A percentile compares a stretch with the other conserved stretches of the same genome.
These are phyloP conservation scores for Ceratocystis ficicola DNA, from an alignment of 2,329 filamentous ascomycete genomes.

Conservation along the genomic window DNA sequence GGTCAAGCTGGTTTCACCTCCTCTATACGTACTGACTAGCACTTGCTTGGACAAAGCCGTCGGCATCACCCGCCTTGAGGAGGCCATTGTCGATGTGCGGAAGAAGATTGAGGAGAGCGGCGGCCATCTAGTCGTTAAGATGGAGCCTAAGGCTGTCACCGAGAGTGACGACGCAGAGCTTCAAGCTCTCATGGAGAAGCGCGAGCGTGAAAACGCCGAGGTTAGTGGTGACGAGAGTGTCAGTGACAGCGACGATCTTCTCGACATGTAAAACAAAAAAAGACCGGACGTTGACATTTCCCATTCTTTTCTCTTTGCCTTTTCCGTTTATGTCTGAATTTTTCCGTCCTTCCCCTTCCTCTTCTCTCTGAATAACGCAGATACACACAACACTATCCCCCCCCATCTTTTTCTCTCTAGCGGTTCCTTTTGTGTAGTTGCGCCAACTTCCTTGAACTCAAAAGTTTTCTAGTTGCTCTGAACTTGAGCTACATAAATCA, in stretches of 20 bases:
- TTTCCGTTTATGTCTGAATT: not conserved
- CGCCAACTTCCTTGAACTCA: slow-evolving; percentile 1
- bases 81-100: slow-evolving; percentile 79
- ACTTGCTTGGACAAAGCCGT: slow-evolving; percentile 87
- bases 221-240: slow-evolving; percentile 95
- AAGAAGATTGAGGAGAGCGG: slow-evolving; percentile 65
- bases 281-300: not conserved
- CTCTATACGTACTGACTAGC: slow-evolving; percentile 89
- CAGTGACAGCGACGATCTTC: slow-evolving; percentile 75
- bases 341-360: not conserved
- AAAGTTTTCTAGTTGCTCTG: slow-evolving; percentile 1
- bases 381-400: not conserved
- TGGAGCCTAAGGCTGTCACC: slow-evolving; percentile 98
- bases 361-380: not conserved
- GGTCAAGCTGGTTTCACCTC: slow-evolving; percentile 95
- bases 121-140: slow-evolving; percentile 79
- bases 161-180: slow-evolving; percentile 96
- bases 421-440: slow-evolving; percentile 1
- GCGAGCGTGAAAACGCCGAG: slow-evolving; percentile 92
- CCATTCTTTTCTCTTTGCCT: slow-evolving; percentile 8
- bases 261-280: slow-evolving; percentile 18
- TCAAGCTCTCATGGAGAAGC: slow-evolving; percentile 97
- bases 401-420: not conserved
- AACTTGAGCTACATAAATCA: not conserved
- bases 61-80: slow-evolving; percentile 74